These are phyloP conservation scores for Podaxis sp. DNA, from an alignment of 768 basidiomycete species.

Conservation along the genomic window DNA sequence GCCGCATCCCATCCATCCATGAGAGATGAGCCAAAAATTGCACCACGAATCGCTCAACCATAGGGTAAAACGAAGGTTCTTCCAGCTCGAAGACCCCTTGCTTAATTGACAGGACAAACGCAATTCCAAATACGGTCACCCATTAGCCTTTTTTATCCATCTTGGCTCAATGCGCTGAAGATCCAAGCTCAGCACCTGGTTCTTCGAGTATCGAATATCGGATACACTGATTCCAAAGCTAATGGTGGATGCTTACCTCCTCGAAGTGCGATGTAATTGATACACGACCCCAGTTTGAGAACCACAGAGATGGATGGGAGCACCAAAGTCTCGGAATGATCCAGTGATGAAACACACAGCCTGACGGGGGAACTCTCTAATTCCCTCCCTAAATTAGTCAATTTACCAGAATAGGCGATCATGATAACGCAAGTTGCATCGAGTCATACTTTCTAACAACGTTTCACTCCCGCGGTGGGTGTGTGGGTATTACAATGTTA, in stretches of 20 bases:
- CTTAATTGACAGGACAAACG: conserved; percentile 8
- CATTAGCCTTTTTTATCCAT: conserved; percentile 9
- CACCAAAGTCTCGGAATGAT: conserved; percentile 7
- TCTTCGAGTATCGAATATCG: not conserved
- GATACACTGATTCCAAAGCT: not conserved
- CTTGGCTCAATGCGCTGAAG: not conserved
- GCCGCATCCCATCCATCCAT: not conserved
- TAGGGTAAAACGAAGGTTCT: not conserved
- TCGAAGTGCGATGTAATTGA: not conserved
- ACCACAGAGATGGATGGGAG: not conserved
- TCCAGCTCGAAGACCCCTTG: not conserved
- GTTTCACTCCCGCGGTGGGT: conserved; percentile 6
- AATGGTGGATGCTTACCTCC: not conserved
- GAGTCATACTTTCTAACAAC: not conserved
- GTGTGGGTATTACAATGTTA: not conserved
- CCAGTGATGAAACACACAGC: conserved; percentile 4
- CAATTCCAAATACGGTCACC: conserved; percentile 6
- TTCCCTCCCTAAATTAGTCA: conserved; percentile 9
- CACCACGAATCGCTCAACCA: not conserved
- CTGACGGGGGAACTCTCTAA: not conserved
- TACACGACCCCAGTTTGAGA: not conserved
- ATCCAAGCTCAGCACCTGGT: not conserved
- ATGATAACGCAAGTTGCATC: not conserved
- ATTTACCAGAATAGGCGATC: conserved; percentile 4
- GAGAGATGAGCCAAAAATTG: not conserved